A percentile compares a stretch with the other conserved stretches of the same genome.
phyloP scores from a whole-genome alignment of 768 basidiomycete species.

The Rhodotorula taiwanensis region DNA sequence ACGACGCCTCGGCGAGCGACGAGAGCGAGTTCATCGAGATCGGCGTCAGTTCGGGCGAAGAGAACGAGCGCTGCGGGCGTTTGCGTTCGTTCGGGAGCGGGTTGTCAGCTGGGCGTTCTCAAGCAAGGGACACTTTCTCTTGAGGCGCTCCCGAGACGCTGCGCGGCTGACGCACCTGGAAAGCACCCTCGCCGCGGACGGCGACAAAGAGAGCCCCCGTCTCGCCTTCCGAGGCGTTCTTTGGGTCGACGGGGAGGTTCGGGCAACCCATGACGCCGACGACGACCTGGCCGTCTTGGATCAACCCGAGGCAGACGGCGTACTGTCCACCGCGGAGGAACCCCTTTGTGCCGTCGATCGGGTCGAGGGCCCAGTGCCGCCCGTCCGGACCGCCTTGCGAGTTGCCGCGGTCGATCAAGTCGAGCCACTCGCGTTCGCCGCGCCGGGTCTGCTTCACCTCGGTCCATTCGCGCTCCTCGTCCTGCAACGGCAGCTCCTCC shows the following conservation, averaged over 20 bases:
- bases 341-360: slow-evolving; percentile 89
- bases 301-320: slow-evolving; percentile 79
- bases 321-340: slow-evolving; percentile 89
- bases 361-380: slow-evolving; percentile 83
- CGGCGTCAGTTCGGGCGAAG: slow-evolving; percentile 49
- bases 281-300: slow-evolving; percentile 68
- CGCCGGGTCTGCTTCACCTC: slow-evolving; percentile 49
- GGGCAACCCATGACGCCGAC: slow-evolving; percentile 88
- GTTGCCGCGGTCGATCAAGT: slow-evolving; percentile 78
- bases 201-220: slow-evolving; percentile 80
- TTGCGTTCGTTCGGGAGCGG: too few species aligned
- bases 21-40: slow-evolving; percentile 51
- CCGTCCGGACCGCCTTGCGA: slow-evolving; percentile 64
- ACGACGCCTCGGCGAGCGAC: slow-evolving; percentile 52
- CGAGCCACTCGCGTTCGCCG: slow-evolving; percentile 53
- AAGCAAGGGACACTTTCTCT: too few species aligned
- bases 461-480: slow-evolving; percentile 59
- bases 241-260: slow-evolving; percentile 63
- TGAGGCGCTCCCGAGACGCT: too few species aligned
- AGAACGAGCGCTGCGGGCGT: slow-evolving; percentile 38
- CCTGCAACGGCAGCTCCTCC: slow-evolving; percentile 49
- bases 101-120: too few species aligned
- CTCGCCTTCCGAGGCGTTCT: slow-evolving; percentile 54
- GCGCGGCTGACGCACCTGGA: slow-evolving; percentile 51
- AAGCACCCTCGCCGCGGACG: slow-evolving; percentile 75